A percentile compares a stretch with the other conserved stretches of the same genome.
These are phyloP conservation scores for Staphylotrichum tortipilum DNA, from an alignment of 495 filamentous ascomycete species.

Conservation along the genomic window DNA sequence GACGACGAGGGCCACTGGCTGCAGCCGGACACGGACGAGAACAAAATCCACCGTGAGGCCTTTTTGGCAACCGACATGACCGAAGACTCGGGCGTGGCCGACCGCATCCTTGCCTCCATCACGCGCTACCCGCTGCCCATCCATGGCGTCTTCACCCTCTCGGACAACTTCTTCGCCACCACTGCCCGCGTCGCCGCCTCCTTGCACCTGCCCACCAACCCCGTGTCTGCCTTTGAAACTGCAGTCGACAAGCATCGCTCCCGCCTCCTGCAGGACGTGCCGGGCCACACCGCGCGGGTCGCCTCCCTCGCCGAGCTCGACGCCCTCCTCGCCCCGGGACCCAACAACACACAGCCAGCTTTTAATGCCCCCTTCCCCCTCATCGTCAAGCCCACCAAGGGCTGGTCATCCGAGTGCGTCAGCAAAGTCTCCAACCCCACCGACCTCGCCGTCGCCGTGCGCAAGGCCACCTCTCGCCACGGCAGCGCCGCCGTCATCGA, in stretches of 20 bases:
- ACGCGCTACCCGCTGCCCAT: slow-evolving; percentile 25
- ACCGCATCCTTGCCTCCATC: slow-evolving; percentile 27
- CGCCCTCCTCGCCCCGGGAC: slow-evolving; percentile 1
- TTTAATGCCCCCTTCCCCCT: slow-evolving; percentile 17
- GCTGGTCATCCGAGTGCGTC: slow-evolving; percentile 26
- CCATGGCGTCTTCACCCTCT: slow-evolving; percentile 32
- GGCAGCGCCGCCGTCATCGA: slow-evolving; percentile 24
- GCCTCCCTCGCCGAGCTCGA: slow-evolving; percentile 15
- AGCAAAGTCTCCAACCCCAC: slow-evolving; percentile 16
- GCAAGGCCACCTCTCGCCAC: slow-evolving; percentile 21
- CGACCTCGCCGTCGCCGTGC: slow-evolving; percentile 18
- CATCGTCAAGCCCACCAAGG: slow-evolving; percentile 28
- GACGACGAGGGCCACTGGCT: slow-evolving; percentile 44
- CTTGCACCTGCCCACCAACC: slow-evolving; percentile 27
- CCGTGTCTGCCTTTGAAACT: slow-evolving; percentile 29
- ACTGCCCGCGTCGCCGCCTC: slow-evolving; percentile 26
- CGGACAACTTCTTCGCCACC: slow-evolving; percentile 32
- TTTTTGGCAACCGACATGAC: slow-evolving; percentile 29
- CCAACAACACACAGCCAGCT: background rate
- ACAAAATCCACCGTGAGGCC: slow-evolving; percentile 28
- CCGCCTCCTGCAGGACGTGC: slow-evolving; percentile 27
- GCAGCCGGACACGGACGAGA: slow-evolving; percentile 22
- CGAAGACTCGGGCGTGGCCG: slow-evolving; percentile 21
- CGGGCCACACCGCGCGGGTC: slow-evolving; percentile 18
- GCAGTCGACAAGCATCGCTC: slow-evolving; percentile 38